phyloP scores from a whole-genome alignment of 179 eudicot genomes.

The Corrigiola litoralis region DNA sequence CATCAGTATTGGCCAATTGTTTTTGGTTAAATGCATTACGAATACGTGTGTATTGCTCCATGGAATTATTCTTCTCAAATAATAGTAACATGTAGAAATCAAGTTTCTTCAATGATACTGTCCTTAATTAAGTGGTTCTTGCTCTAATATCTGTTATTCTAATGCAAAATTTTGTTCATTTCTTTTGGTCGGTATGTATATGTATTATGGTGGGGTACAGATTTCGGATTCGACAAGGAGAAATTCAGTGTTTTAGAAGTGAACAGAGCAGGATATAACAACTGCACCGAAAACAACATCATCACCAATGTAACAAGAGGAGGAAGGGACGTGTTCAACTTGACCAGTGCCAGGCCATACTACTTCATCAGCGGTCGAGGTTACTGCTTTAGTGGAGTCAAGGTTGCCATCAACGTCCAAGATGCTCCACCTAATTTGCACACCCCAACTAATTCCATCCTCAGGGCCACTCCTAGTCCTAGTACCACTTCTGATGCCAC shows the following conservation, averaged over 20 bases:
- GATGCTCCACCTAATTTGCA: slow-evolving; percentile 17
- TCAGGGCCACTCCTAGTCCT: background rate
- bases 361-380: slow-evolving; percentile 67
- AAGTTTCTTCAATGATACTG: no score
- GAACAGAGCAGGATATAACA: slow-evolving; percentile 41
- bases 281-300: slow-evolving; percentile 41
- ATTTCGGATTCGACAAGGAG: slow-evolving; percentile 48
- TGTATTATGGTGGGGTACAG: slow-evolving; percentile 17
- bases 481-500: background rate
- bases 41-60: no score
- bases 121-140: no score
- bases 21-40: no score
- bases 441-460: background rate
- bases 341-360: slow-evolving; percentile 39
- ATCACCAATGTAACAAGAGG: slow-evolving; percentile 53
- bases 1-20: no score
- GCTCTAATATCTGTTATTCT: no score
- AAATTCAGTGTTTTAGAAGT: slow-evolving; percentile 47
- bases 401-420: slow-evolving; percentile 39
- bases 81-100: no score
- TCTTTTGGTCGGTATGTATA: background rate
- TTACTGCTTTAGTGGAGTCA: slow-evolving; percentile 51
- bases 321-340: slow-evolving; percentile 60
- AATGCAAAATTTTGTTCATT: no score
- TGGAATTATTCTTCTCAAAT: no score